Base-by-base conservation (phyloP, 306 rosid genomes). In the Ormosia emarginata region DNA sequence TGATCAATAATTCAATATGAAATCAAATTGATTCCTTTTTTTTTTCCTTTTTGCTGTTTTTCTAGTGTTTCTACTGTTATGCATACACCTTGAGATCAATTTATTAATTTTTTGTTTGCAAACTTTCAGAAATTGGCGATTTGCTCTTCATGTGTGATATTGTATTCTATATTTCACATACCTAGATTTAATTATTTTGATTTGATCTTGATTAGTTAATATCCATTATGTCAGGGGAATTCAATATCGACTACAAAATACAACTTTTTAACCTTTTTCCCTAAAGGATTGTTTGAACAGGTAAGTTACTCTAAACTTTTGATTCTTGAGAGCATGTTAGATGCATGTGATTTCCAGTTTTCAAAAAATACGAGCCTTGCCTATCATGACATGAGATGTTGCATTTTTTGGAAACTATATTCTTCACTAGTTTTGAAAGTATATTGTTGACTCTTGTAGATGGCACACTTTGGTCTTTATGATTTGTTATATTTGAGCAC, bases 211-310 rank as follows among this genome's bases (percentile, higher is more conserved):
- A 87, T 84, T 81, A 44, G 64, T 81, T 43, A 41, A 55, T 80
- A 67, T 79, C 57, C 62, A 84, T 75, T 71, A 33, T 91, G 78
- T 67, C 94, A 95, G 99, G 99, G 95, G 46, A 95, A 95, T 89
- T 93, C 97, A 14, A 90, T 95, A 82, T 91, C 99, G 2, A 95
- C 99, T 17, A 95, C 99, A 13, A 95, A 95, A 85, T 95, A 88
- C 89, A 95, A 85, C 88, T 84, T 95, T 74, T 75, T 95, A 41
- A 93, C 98, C 56, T 95, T 93, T 85, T 79, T 95, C 39, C 99
- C 99, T 2, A 95, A 95, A 85, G 99, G 97, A 82, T 80, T 95
- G 85, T 93, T 91, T 86, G 99, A 95, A 88, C 99, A 95, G 93
- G 99, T 95, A 82, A 89, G 75, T 83, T 81, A 70, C 65, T 73